phyloP scores from a whole-genome alignment of 1,139 yeast genomes.

The Protomyces arabidopsidicola region DNA sequence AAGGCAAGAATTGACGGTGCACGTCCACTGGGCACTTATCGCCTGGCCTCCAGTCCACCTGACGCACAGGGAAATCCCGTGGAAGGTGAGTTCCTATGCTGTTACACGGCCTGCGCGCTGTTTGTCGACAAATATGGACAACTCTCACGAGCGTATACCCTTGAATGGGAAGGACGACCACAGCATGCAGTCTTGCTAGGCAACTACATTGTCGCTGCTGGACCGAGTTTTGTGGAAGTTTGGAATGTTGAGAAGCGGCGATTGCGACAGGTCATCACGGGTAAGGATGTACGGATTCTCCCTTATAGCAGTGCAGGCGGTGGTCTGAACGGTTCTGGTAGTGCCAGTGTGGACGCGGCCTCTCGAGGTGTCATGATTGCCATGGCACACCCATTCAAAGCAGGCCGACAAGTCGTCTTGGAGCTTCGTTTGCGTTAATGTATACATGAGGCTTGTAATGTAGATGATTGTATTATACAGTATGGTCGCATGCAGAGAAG shows the following conservation, averaged over 20 bases:
- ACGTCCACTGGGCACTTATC: conserved; percentile 61
- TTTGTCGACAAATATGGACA: conserved; percentile 65
- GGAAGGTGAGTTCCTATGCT: conserved; percentile 56
- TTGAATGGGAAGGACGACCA: conserved; percentile 63
- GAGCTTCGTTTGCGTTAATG: conserved; percentile 35
- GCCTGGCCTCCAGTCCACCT: conserved; percentile 41
- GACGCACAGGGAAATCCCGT: background rate
- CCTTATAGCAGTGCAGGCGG: conserved; percentile 2
- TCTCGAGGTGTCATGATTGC: conserved; percentile 49
- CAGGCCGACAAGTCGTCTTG: conserved; percentile 56
- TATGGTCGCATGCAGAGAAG: background rate
- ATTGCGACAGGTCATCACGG: conserved; percentile 68
- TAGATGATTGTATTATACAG: background rate
- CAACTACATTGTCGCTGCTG: conserved; percentile 58
- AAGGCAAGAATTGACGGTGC: conserved; percentile 24
- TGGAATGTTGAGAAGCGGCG: conserved; percentile 52
- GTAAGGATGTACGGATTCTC: conserved; percentile 53
- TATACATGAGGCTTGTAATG: background rate
- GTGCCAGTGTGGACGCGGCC: conserved; percentile 38
- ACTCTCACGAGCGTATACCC: conserved; percentile 52
- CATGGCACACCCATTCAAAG: conserved; percentile 66
- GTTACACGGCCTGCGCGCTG: conserved; percentile 69
- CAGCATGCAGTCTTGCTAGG: conserved; percentile 52
- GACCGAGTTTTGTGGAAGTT: conserved; percentile 68
- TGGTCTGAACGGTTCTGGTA: background rate